phyloP scores from a whole-genome alignment of 2,329 filamentous ascomycete genomes.

The Fusarium virguliforme region DNA sequence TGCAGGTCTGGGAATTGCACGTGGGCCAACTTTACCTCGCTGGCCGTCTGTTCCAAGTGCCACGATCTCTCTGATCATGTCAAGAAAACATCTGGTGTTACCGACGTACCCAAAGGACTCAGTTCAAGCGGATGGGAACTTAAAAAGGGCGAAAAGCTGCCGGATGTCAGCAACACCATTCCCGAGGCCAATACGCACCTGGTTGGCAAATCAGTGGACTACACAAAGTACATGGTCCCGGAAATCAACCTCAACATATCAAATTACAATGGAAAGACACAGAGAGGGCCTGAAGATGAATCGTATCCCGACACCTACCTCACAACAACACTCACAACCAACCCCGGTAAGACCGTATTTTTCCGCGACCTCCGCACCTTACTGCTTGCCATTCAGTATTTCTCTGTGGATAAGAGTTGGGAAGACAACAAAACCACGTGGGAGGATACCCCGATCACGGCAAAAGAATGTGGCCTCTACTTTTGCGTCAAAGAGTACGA shows the following conservation, averaged over 20 bases:
- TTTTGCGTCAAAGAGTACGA: conserved; percentile 33
- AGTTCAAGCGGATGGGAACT: neutral
- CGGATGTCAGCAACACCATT: conserved; percentile 17
- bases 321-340: conserved; percentile 11
- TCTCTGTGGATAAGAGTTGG: conserved; percentile 18
- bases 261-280: conserved; percentile 9
- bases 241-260: neutral
- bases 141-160: neutral
- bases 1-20: conserved; percentile 36
- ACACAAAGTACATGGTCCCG: conserved; percentile 6
- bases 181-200: neutral
- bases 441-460: conserved; percentile 14
- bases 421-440: conserved; percentile 12
- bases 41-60: conserved; percentile 27
- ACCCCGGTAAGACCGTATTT: conserved; percentile 19
- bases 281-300: neutral
- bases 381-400: conserved; percentile 24
- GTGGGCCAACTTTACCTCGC: conserved; percentile 10
- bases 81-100: neutral
- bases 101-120: neutral
- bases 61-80: conserved; percentile 3
- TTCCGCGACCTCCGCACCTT: conserved; percentile 20
- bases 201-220: neutral
- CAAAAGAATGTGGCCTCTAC: conserved; percentile 27
- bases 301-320: conserved; percentile 26